Conservation (phyloP, 2,329 filamentous ascomycete species). For the Clarireedia paspali region DNA sequence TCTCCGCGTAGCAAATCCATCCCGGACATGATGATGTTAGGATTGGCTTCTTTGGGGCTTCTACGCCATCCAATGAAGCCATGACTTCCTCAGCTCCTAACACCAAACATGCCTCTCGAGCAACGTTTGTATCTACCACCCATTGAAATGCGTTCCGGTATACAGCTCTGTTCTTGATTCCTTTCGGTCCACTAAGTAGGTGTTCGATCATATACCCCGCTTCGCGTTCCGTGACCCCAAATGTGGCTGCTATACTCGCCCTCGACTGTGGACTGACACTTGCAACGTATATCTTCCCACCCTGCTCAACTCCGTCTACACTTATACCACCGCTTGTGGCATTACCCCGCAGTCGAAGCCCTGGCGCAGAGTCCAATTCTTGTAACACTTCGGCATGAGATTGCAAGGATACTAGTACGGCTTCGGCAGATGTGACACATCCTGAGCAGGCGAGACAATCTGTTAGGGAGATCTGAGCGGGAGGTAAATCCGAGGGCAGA, state of each 20-base stretch:
- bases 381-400: conserved; percentile 86
- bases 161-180: conserved; percentile 62
- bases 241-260: conserved; percentile 81
- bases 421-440: conserved; percentile 95
- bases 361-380: conserved; percentile 63
- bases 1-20: conserved; percentile 98
- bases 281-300: conserved; percentile 76
- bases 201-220: conserved; percentile 79
- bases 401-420: conserved; percentile 90
- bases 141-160: conserved; percentile 75
- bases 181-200: conserved; percentile 62
- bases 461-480: conserved; percentile 89
- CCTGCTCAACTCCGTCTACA: conserved; percentile 47
- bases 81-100: conserved; percentile 67
- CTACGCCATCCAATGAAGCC: conserved; percentile 26
- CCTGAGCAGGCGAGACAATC: conserved; percentile 97
- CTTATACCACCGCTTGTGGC: conserved; percentile 28
- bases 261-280: conserved; percentile 88
- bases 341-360: conserved; percentile 24
- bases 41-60: conserved; percentile 45
- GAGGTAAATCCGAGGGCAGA: conserved; percentile 47
- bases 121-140: conserved; percentile 82
- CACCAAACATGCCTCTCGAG: conserved; percentile 77
- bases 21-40: conserved; percentile 89
- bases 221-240: conserved; percentile 62